Evolutionary conservation across 805 yeast species (phyloP), one percentile per base, ranked within the genome.

Genomic region (Saturnispora silvae): DNA sequence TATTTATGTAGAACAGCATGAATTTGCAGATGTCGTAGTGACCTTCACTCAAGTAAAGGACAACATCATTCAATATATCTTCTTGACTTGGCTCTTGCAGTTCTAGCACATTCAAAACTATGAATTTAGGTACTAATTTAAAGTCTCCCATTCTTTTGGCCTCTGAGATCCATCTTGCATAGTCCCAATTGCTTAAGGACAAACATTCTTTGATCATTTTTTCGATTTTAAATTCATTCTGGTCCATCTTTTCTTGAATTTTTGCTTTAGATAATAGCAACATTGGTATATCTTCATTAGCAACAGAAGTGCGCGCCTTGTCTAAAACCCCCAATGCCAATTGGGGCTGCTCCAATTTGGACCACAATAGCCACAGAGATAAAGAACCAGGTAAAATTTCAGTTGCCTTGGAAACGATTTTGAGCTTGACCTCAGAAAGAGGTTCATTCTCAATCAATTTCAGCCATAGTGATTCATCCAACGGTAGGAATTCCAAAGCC

Each of bases 181-280:
- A 51, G 9, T 18, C 18, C 13, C 11, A 29, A 1, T 59, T 44
- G 2, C 61, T 43, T 7, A 63, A 62, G 16, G 58, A 51, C 5
- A 49, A 48, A 34, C 76, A 77, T 50, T 72, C 68, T 22, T 56
- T 55, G 40, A 79, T 49, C 48, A 81, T 48, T 48, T 64, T 66
- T 4, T 54, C 54, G 1, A 77, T 54, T 42, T 72, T 70, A 1
- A 60, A 53, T n/a, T 59, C 64, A n/a, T 62, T 57, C 6, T 61
- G 61, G 4, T 57, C 52, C 1, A 57, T 51, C 40, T 65, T 60
- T 47, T 77, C 89, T 53, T 84, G 94, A 11, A 85, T 50, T 44
- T 75, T 70, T 1, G 76, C 67, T 1, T 85, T 85, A 0, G 77
- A 63, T 3, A 84, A 57, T 89, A 94, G 84, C 2, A 85, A 64